phyloP scores from a whole-genome alignment of 768 basidiomycete species.

The Trametes cingulata region DNA sequence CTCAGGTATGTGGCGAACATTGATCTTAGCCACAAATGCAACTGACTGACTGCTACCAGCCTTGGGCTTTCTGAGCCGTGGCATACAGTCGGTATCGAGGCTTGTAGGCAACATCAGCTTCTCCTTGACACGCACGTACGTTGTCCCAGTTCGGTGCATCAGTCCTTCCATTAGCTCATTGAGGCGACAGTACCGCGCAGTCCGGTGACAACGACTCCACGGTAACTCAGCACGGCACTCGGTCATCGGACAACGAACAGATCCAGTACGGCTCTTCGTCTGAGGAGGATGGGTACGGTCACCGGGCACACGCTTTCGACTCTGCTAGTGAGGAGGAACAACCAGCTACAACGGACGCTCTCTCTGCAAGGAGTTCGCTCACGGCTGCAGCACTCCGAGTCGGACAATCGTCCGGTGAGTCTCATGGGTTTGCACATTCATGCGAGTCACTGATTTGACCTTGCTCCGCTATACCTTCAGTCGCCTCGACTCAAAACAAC shows the following conservation, averaged over 20 bases:
- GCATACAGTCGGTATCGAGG: conserved; percentile 12
- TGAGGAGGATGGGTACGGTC: not conserved
- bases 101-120: not conserved
- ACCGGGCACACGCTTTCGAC: not conserved
- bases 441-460: not conserved
- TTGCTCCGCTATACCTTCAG: not conserved
- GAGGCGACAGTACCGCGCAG: not conserved
- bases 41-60: not conserved
- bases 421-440: not conserved
- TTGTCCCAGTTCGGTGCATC: not conserved
- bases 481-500: not conserved
- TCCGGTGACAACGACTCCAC: not conserved
- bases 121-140: not conserved
- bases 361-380: not conserved
- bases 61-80: conserved; percentile 16
- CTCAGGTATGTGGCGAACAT: conserved; percentile 2
- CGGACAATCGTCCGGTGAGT: not conserved
- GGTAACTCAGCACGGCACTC: not conserved
- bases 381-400: not conserved
- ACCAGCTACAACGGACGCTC: not conserved
- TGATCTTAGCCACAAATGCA: not conserved
- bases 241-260: not conserved
- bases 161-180: not conserved
- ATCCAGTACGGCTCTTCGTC: not conserved
- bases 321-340: not conserved